Base-by-base conservation (phyloP, 2,329 filamentous ascomycete genomes). In the Hirsutella rhossiliensis region DNA sequence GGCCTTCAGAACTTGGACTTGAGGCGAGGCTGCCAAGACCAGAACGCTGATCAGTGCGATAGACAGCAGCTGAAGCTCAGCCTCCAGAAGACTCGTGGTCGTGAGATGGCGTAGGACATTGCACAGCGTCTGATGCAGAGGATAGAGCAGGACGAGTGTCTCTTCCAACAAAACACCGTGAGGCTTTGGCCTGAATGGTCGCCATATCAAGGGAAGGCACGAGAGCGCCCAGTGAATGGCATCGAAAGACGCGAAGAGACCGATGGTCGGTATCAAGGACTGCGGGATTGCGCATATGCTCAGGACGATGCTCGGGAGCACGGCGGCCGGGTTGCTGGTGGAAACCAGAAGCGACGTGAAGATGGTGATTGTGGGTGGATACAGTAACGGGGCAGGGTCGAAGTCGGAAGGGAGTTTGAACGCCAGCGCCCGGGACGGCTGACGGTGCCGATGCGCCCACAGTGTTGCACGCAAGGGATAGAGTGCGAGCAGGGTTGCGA, bases 301-400 rank as follows among this genome's bases (percentile, higher is more conserved):
- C 41, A 96, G 75, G n/a, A 94, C 72, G 34, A 95, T 76, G 55
- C 92, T 95, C 2, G 84, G 81, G 8, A 94, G 64, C 18, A 95
- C 60, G 12, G 80, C 69, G 15, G 71, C 69, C 3, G 75, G 69
- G 39, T 76, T 78, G 41, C 75, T 72, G 42, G 73, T 69, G 8
- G 80, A 77, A 37, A 95, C 71, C 11, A 89, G 80, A 5, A 92
- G 67, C 1, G 88, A 80, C 27, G 92, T 82, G 39, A 89, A 71
- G 15, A 89, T 64, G 1, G 89, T 87, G 28, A 95, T 71, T 3
- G 81, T 64, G 6, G 83, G 75, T 17, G 90, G 90, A 58, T 96
- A 97, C 45, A 96, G 63, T n/a, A 95, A 71, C 11, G 89, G 87
- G 7, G 90, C 90, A 3, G 88, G 89, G 56, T 97, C 90, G 62